phyloP scores from a whole-genome alignment of 305 asterid genomes.

The Fraxinus velutina region DNA sequence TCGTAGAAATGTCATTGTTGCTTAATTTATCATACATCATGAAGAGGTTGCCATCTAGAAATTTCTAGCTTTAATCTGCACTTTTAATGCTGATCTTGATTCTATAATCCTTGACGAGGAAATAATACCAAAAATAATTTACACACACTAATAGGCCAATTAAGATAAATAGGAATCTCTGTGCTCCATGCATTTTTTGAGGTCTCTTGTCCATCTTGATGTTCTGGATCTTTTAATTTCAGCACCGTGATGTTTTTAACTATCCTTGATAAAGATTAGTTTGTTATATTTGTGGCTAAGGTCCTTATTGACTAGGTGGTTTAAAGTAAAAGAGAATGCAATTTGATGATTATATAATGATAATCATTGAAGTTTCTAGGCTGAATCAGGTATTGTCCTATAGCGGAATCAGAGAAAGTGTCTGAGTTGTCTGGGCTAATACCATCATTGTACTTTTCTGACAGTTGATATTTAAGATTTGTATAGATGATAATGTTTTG shows the following conservation, averaged over 20 bases:
- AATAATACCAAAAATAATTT: background rate
- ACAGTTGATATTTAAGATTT: background rate
- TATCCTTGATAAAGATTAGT: background rate
- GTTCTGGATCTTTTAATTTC: background rate
- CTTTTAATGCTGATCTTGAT: background rate
- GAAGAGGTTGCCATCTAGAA: background rate
- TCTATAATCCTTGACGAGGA: background rate
- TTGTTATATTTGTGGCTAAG: background rate
- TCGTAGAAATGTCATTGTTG: background rate
- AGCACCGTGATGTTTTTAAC: background rate
- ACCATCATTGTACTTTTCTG: background rate
- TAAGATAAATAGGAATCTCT: background rate
- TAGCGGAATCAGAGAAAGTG: background rate
- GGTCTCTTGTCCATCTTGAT: background rate
- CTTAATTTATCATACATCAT: background rate
- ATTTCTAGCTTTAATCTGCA: background rate
- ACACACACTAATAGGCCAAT: background rate
- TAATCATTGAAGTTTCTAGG: background rate
- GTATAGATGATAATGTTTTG: background rate
- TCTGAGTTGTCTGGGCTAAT: background rate
- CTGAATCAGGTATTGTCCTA: background rate
- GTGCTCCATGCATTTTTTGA: background rate
- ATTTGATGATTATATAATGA: background rate
- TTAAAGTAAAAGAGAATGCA: background rate
- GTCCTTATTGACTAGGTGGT: background rate